phyloP scores from a whole-genome alignment of 805 yeast genomes.

The Saccharomycodes ludwigii region DNA sequence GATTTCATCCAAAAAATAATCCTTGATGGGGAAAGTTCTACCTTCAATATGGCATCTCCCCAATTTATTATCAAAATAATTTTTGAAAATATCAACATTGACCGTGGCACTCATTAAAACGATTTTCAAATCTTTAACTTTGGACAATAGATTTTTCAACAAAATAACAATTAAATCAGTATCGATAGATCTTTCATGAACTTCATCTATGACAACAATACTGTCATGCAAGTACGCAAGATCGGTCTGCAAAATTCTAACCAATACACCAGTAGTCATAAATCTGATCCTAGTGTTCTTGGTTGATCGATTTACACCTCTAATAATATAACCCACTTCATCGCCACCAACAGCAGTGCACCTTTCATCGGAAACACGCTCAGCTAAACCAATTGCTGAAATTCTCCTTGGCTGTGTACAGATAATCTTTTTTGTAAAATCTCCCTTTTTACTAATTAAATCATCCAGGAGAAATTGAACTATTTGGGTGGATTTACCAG shows the following conservation, averaged over 20 bases:
- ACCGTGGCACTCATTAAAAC: conserved; percentile 93
- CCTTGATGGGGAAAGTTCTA: conserved; percentile 83
- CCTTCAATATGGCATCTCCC: conserved; percentile 82
- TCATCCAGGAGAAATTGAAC: conserved; percentile 81
- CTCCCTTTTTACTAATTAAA: conserved; percentile 32
- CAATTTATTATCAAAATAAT: conserved; percentile 43
- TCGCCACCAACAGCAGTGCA: conserved; percentile 37
- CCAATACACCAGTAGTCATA: conserved; percentile 84
- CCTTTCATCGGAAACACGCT: conserved; percentile 81
- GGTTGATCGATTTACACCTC: conserved; percentile 73
- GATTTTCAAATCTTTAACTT: conserved; percentile 41
- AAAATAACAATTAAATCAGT: conserved; percentile 75
- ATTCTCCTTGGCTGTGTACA: conserved; percentile 96
- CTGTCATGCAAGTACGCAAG: conserved; percentile 37
- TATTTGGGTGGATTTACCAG: conserved; percentile 92
- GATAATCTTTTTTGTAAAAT: conserved; percentile 41
- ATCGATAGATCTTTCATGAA: conserved; percentile 91
- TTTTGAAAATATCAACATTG: conserved; percentile 50
- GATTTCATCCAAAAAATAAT: conserved; percentile 58
- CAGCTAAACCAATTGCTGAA: conserved; percentile 89
- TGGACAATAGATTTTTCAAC: conserved; percentile 45
- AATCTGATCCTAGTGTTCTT: conserved; percentile 62
- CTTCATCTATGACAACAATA: conserved; percentile 80
- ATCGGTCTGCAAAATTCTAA: conserved; percentile 62
- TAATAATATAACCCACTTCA: conserved; percentile 79